Evolutionary conservation across 129 eudicot genomes (phyloP).

Genomic region (Flaveria ramosissima): DNA sequence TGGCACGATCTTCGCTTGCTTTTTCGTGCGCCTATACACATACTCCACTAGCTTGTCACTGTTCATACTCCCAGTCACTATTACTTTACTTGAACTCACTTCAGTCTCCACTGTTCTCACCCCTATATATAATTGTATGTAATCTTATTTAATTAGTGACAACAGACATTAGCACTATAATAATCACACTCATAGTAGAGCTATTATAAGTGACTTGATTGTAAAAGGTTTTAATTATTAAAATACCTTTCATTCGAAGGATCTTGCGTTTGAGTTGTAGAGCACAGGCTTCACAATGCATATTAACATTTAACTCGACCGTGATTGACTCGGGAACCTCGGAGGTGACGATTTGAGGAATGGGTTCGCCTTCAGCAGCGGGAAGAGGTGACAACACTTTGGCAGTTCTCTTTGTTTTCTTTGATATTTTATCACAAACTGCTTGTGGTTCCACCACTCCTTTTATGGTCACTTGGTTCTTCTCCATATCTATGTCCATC

Average conservation of each 20-base stretch:
- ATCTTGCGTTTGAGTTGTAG: slow-evolving; percentile 84
- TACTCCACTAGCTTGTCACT: slow-evolving; percentile 79
- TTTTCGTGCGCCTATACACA: slow-evolving; percentile 78
- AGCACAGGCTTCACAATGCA: slow-evolving; percentile 97
- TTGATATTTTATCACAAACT: slow-evolving; percentile 64
- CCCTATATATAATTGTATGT: slow-evolving; percentile 47
- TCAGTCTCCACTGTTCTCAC: slow-evolving; percentile 91
- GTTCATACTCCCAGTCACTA: slow-evolving; percentile 89
- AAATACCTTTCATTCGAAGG: slow-evolving; percentile 86
- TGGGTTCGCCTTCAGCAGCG: slow-evolving; percentile 75
- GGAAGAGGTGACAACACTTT: slow-evolving; percentile 92
- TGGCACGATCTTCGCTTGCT: slow-evolving; percentile 82
- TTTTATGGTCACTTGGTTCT: slow-evolving; percentile 84
- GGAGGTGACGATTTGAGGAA: slow-evolving; percentile 74
- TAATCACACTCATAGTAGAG: too few species aligned
- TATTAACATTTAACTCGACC: slow-evolving; percentile 78
- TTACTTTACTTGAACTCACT: slow-evolving; percentile 74
- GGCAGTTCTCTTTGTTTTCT: slow-evolving; percentile 77
- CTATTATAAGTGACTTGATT: too few species aligned
- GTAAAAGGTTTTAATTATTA: not conserved
- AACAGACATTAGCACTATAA: too few species aligned
- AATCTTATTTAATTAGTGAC: not conserved
- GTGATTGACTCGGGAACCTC: slow-evolving; percentile 75
- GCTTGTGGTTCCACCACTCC: slow-evolving; percentile 92
- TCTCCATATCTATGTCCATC: slow-evolving; percentile 65